Evolutionary conservation across 306 rosid genomes (phyloP).

Genomic region (Ziziphus jujuba): DNA sequence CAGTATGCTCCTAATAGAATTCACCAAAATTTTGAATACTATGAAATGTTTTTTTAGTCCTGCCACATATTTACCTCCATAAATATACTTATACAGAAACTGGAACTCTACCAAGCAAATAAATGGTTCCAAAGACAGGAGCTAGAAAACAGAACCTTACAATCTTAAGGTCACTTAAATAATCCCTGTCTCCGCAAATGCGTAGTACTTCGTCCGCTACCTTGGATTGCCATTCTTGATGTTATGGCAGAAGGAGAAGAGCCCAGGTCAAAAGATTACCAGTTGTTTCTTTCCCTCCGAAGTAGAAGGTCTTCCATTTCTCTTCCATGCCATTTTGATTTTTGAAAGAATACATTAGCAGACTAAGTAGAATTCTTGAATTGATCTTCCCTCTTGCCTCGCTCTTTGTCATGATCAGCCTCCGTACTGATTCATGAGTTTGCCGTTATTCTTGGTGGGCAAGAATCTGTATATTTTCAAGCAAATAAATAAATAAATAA

Average conservation of each 20-base stretch:
- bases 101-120: background rate
- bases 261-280: constrained; percentile 67
- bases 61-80: background rate
- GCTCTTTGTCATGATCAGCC: constrained; percentile 39
- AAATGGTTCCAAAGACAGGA: no score
- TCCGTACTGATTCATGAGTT: constrained; percentile 51
- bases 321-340: constrained; percentile 66
- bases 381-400: constrained; percentile 29
- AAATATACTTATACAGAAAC: background rate
- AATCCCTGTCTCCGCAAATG: constrained; percentile 31
- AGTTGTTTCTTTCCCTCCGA: constrained; percentile 72
- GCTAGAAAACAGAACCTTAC: constrained; percentile 44
- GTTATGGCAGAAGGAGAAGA: constrained; percentile 51
- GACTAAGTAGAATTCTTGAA: constrained; percentile 45
- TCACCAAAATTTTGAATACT: no score
- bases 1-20: no score
- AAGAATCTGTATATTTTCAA: constrained; percentile 44
- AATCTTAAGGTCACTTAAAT: constrained; percentile 51
- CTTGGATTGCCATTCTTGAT: constrained; percentile 68
- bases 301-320: constrained; percentile 58
- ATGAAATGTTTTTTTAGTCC: no score
- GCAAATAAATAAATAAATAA: no score
- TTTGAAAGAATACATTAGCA: constrained; percentile 53
- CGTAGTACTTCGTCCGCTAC: constrained; percentile 62
- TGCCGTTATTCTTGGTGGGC: constrained; percentile 72